Conservation (phyloP, 2,329 filamentous ascomycete species). For the Phyllosticta citriasiana region DNA sequence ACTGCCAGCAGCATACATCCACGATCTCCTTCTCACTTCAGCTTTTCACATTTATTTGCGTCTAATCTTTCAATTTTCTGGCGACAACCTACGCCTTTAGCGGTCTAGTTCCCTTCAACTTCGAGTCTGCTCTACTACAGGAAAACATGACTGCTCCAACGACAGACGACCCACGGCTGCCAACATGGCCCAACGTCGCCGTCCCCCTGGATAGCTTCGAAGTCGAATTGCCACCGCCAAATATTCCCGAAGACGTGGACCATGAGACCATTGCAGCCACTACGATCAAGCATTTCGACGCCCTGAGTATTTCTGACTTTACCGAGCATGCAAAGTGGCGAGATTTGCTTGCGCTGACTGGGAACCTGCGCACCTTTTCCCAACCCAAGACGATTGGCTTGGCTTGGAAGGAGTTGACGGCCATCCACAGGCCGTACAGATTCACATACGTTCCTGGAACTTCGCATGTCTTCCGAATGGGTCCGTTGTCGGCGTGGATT, state of each 20-base stretch:
- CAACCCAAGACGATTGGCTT: conserved; percentile 32
- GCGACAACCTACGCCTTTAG: not conserved
- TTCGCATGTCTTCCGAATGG: conserved; percentile 11
- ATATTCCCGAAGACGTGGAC: conserved; percentile 12
- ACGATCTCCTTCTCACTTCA: not conserved
- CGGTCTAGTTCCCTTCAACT: not conserved
- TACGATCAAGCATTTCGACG: conserved; percentile 13
- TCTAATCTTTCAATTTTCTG: not conserved
- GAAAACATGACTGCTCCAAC: not conserved
- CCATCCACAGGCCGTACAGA: conserved; percentile 22
- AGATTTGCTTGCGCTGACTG: conserved; percentile 48
- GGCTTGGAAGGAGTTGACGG: conserved; percentile 25
- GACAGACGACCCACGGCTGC: not conserved
- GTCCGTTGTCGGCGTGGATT: conserved; percentile 20
- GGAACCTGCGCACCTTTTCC: conserved; percentile 47
- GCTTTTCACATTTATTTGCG: not conserved
- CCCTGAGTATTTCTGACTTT: conserved; percentile 11
- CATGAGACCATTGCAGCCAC: conserved; percentile 11
- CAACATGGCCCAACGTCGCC: not conserved
- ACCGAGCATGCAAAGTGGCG: conserved; percentile 33
- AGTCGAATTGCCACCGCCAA: conserved; percentile 15
- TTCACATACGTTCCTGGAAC: conserved; percentile 14
- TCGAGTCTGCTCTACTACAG: not conserved
- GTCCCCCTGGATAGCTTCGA: conserved; percentile 1
- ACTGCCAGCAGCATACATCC: too few relatives aligned